Evolutionary conservation across 1,284 basidiomycete species (phyloP).

Genomic region (Inonotus hispidus): DNA sequence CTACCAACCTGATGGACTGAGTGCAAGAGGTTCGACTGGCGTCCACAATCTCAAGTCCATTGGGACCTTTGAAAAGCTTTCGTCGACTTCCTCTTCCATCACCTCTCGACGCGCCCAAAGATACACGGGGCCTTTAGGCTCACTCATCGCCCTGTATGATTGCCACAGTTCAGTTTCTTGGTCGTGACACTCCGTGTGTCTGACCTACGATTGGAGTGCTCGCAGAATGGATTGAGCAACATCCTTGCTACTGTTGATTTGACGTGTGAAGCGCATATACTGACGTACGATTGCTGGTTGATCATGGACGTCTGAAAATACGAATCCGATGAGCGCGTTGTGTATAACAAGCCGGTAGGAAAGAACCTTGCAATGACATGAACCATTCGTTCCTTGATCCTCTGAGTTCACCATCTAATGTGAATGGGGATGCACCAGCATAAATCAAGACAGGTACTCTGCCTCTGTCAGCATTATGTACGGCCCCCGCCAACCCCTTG

Average conservation of each 20-base stretch:
- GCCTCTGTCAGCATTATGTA: slow-evolving; percentile 63
- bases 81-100: slow-evolving; percentile 58
- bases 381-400: slow-evolving; percentile 71
- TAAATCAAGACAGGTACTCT: slow-evolving; percentile 63
- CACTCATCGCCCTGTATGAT: slow-evolving; percentile 47
- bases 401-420: slow-evolving; percentile 45
- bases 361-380: slow-evolving; percentile 60
- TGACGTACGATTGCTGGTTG: slow-evolving; percentile 63
- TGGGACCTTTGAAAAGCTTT: slow-evolving; percentile 29
- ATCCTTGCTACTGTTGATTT: slow-evolving; percentile 50
- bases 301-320: slow-evolving; percentile 52
- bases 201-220: slow-evolving; percentile 54
- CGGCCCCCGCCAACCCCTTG: slow-evolving; percentile 61
- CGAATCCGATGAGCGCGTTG: neutral
- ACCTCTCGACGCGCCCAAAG: slow-evolving; percentile 64
- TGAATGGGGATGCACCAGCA: slow-evolving; percentile 61
- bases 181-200: neutral
- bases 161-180: neutral
- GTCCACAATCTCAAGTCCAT: slow-evolving; percentile 42
- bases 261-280: slow-evolving; percentile 62
- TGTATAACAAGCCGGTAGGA: neutral
- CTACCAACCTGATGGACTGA: slow-evolving; percentile 42
- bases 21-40: slow-evolving; percentile 41
- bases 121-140: slow-evolving; percentile 67
- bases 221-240: slow-evolving; percentile 46